Percentiles rank a stretch among this genome's conserved stretches.
phyloP scores from a whole-genome alignment of 148 eudicot genomes.

The Diospyros lotus region DNA sequence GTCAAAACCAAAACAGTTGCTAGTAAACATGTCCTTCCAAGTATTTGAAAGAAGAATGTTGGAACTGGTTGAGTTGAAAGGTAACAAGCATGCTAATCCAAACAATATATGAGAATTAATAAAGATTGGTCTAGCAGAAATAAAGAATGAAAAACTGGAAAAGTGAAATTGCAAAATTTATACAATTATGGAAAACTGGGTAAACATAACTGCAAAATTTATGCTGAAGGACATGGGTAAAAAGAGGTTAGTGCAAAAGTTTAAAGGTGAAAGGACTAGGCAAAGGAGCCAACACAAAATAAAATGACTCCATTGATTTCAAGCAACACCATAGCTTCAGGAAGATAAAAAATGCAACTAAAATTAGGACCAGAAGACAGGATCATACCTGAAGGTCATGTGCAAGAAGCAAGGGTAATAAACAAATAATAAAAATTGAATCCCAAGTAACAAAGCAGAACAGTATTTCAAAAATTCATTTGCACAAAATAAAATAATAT shows the following conservation, averaged over 20 bases:
- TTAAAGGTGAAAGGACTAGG: neutral
- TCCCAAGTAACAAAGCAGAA: neutral
- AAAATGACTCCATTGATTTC: neutral
- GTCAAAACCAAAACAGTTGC: neutral
- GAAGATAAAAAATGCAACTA: slow-evolving; percentile 1
- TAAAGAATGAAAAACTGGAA: neutral
- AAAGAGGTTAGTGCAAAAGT: neutral
- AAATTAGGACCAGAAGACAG: too few species aligned
- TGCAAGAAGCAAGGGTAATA: neutral
- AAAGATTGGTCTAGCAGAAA: neutral
- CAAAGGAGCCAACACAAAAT: neutral
- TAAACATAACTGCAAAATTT: too few species aligned
- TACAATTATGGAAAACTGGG: too few species aligned
- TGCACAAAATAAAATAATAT: neutral
- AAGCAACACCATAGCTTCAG: neutral
- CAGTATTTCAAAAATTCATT: neutral
- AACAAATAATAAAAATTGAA: neutral
- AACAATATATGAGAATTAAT: neutral
- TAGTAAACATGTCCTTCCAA: neutral
- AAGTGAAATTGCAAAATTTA: too few species aligned
- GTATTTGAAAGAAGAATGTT: neutral
- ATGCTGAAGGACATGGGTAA: neutral
- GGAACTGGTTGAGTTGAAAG: neutral
- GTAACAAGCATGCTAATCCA: neutral
- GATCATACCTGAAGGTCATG: too few species aligned